Base-by-base conservation (phyloP, 2,329 filamentous ascomycete genomes). In the Calonectria fujianensis region DNA sequence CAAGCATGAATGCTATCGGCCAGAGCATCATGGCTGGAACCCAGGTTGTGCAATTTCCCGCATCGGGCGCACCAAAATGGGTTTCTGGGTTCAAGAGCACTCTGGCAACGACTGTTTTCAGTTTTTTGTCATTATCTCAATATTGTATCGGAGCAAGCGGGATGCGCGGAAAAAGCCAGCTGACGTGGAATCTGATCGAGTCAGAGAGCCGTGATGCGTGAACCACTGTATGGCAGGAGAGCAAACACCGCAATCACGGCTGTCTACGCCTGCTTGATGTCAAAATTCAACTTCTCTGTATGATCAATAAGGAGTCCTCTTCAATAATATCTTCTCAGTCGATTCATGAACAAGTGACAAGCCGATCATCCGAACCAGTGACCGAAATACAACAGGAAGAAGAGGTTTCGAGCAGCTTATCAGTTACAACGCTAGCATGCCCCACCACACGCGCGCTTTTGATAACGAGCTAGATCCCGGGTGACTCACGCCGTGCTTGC, bases 1-100 rank as follows among this genome's bases (percentile, higher is more conserved):
- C 85, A 0, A 86, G 84, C 37, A 87, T 87, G 85, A 87, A 87
- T 63, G 83, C 85, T 8, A 85, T 87, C 63, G 85, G 86, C 1
- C 85, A 87, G 74, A 85, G 82, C 2, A 85, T 87, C 41, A 83
- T 82, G 16, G 85, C 86, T 0, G 85, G 85, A 61, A 84, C 82
- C 2, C 85, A 87, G 69, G 77, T 87, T 18, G 80, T 85, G 7
- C 84, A 85, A 66, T 87, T 82, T 57, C 84, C 85, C 0, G 84
- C 85, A 0, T 81, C 79, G 9, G 78, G 81, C 20, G 85, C 84
- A 13, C 85, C 85, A 11, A 79, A 80, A 29, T 87, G 86, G 67
- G 75, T 75, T 20, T 78, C 74, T 10, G 82, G 81, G 2, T 83
- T 83, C 45, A 77, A 76, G 27, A 82, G 81, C 32, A 78, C 81